These are phyloP conservation scores for Corymbia citriodora DNA, from an alignment of 441 rosid species.

Conservation along the genomic window DNA sequence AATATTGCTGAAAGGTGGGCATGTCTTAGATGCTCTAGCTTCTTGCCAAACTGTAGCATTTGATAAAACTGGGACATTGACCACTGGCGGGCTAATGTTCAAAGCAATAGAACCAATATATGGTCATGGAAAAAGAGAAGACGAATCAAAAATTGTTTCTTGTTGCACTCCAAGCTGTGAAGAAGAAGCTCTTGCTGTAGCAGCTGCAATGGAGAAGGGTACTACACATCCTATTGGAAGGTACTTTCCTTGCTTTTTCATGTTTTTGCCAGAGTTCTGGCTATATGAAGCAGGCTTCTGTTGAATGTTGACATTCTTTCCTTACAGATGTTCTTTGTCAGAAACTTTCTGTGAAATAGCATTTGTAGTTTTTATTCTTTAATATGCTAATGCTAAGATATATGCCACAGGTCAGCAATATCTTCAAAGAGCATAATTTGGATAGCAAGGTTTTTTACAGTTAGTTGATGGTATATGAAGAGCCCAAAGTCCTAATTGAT, in stretches of 20 bases:
- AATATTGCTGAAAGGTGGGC: constrained; percentile 89
- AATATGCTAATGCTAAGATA: not conserved
- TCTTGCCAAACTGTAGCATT: constrained; percentile 85
- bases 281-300: not conserved
- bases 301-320: not conserved
- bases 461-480: not conserved
- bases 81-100: constrained; percentile 87
- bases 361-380: not conserved
- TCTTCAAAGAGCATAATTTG: not conserved
- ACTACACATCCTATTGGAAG: constrained; percentile 98
- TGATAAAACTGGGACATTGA: constrained; percentile 96
- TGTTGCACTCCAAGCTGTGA: constrained; percentile 88
- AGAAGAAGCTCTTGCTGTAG: constrained; percentile 92
- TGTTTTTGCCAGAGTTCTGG: not conserved
- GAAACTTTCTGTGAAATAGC: not conserved
- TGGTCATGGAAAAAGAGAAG: constrained; percentile 46
- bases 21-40: constrained; percentile 86
- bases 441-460: not conserved
- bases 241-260: constrained; percentile 17
- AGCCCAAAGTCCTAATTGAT: not conserved
- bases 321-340: not conserved
- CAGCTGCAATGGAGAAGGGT: constrained; percentile 98
- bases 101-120: constrained; percentile 91
- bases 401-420: not conserved
- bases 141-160: constrained; percentile 20